These are phyloP conservation scores for Pythium scleroteichum DNA, from an alignment of 352 stramenopile species.

Conservation along the genomic window DNA sequence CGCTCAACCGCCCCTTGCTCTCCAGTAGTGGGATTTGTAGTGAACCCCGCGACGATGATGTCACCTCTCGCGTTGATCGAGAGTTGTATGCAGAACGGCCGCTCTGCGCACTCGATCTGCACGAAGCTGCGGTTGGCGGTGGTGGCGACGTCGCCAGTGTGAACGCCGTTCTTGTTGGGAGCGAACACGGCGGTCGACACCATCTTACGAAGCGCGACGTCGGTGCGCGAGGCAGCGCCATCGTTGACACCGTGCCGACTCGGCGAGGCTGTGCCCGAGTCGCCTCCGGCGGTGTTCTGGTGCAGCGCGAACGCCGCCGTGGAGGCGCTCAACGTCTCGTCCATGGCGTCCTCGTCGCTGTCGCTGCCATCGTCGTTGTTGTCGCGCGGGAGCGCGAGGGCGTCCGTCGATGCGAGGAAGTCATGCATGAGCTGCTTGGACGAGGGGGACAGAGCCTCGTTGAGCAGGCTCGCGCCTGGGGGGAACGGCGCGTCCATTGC, in stretches of 20 bases:
- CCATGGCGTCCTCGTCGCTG: background rate
- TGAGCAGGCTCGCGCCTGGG: slow-evolving; percentile 44
- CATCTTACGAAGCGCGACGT: slow-evolving; percentile 10
- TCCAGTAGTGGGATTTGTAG: slow-evolving; percentile 25
- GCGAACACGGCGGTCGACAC: slow-evolving; percentile 8
- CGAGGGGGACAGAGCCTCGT: slow-evolving; percentile 59
- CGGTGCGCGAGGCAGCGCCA: background rate
- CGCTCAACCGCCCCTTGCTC: slow-evolving; percentile 40
- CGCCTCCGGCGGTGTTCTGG: slow-evolving; percentile 1
- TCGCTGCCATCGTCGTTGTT: slow-evolving; percentile 3
- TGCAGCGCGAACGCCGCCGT: slow-evolving; percentile 5
- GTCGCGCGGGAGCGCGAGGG: background rate
- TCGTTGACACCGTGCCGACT: background rate
- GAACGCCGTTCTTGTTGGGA: background rate
- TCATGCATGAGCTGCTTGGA: slow-evolving; percentile 49
- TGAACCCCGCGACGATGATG: slow-evolving; percentile 55
- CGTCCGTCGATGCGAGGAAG: slow-evolving; percentile 36
- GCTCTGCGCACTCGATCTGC: slow-evolving; percentile 43
- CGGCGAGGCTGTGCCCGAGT: background rate
- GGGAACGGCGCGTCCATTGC: slow-evolving; percentile 23
- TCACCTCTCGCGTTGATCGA: slow-evolving; percentile 32
- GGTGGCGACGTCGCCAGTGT: background rate
- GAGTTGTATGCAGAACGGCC: slow-evolving; percentile 56
- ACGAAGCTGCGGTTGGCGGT: slow-evolving; percentile 34
- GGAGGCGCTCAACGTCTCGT: slow-evolving; percentile 10